Base-by-base conservation (phyloP, 345 rosid species). In the Sapria himalayana region DNA sequence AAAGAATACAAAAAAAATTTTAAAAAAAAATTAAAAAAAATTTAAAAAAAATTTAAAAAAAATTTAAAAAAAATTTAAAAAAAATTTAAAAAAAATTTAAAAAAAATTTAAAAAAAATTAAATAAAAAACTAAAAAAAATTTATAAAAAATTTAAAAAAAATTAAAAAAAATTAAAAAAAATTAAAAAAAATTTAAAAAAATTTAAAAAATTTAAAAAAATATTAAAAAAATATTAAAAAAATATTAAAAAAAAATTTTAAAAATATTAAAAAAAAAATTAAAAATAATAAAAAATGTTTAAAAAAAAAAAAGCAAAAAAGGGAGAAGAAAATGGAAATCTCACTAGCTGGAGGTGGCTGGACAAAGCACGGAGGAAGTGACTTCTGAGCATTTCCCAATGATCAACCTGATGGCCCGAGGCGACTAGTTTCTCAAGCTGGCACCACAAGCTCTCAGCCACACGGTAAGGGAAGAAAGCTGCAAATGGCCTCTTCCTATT, bases 301-400 rank as follows among this genome's bases (percentile, higher is more conserved):
- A n/a, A 19, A 14, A 9, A 22, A 2, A 46, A 41, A 29, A 4
- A 9, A 29, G 4, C 1, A 4, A 15, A 12, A 13, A 7, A 3
- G 1, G 13, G 9, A 4, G 7, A 14, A 4, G 13, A 15, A 15
- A 25, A 19, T 27, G 32, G 3, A 0, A 23, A n/a, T n/a, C 43
- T 37, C 54, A 81, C 97, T 79, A 66, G 85, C 61, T 72, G 64
- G 6, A 89, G 80, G 65, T 89, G 91, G 33, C 67, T 79, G 51
- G 57, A 43, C 50, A 89, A 66, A 37, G 81, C 75, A 19, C 63
- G 73, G 27, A 59, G 72, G 40, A 89, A 57, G 37, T 72, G 65
- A 29, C 40, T 65, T 59, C 59, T 78, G 24, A 89, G 91, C 73
- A 69, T 82, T 33, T 69, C 62, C 43, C 69, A 69, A 54, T 82